phyloP scores from a whole-genome alignment of 179 eudicot species.

The Beta lomatogona region DNA sequence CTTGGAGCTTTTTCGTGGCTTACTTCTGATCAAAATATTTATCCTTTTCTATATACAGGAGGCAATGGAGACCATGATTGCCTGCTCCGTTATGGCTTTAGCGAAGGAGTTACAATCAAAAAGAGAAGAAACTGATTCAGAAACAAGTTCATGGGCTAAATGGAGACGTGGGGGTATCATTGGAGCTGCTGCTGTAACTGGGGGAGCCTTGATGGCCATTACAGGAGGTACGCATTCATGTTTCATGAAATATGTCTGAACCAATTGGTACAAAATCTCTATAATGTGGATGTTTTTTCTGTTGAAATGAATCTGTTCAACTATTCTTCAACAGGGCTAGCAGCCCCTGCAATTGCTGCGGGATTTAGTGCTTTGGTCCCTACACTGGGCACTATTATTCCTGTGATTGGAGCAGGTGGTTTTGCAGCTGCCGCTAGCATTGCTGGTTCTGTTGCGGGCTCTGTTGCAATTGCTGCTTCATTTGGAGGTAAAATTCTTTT shows the following conservation, averaged over 20 bases:
- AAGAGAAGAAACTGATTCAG: constrained; percentile 46
- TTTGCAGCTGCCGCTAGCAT: constrained; percentile 96
- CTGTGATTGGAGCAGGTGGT: constrained; percentile 93
- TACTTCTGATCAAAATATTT: not conserved
- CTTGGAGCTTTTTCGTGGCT: not conserved
- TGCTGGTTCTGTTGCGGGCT: constrained; percentile 96
- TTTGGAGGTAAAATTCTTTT: constrained; percentile 70
- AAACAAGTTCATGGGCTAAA: constrained; percentile 64
- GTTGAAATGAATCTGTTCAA: constrained; percentile 9
- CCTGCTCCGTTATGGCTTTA: constrained; percentile 93
- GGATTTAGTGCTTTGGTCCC: constrained; percentile 97
- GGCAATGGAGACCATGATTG: constrained; percentile 87
- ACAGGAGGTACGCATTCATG: constrained; percentile 69
- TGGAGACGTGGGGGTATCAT: constrained; percentile 97
- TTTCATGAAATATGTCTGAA: not conserved
- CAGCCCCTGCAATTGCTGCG: constrained; percentile 99
- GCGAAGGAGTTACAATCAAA: constrained; percentile 62
- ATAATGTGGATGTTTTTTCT: not conserved
- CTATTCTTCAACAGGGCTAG: constrained; percentile 65
- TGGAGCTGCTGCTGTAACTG: constrained; percentile 97
- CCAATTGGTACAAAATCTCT: not conserved
- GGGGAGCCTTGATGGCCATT: constrained; percentile 92
- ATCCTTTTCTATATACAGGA: constrained; percentile 47
- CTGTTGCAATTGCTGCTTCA: constrained; percentile 99
- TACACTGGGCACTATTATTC: constrained; percentile 85